Evolutionary conservation across 1,139 yeast species (phyloP), one percentile per base, ranked within the genome.

Genomic region (Saccharomyces hybrid): DNA sequence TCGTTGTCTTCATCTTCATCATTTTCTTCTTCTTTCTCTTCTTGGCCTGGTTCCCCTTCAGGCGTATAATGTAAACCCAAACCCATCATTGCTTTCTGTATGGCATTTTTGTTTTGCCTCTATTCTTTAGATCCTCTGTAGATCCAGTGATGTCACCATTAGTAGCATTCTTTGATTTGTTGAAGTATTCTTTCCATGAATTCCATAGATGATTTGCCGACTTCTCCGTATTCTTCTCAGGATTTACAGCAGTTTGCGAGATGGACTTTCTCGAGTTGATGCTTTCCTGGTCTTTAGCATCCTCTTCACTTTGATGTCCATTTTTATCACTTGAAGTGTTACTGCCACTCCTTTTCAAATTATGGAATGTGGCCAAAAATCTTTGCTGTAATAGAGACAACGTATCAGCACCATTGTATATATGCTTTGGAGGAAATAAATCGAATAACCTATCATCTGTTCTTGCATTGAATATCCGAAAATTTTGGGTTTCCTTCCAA

Each of bases 391-490:
- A 60, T 26, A 59, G 57, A 31, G 69, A 61, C n/a, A 71, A 54
- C 2, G 72, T 61, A 56, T 71, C 73, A 2, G 59, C 56, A 9
- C 69, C 72, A 52, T 66, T 69, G 48, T 64, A 67, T 4, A 82
- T 68, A 69, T 91, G 97, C 56, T 78, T 77, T 0, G 97, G 97
- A 58, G 84, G 88, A 55, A 89, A 83, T 59, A 93, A 82, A 65
- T 90, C 95, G 73, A 91, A 91, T 34, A 93, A 76, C 64, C 91
- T 91, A 65, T 88, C 95, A 67, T 91, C 98, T 1, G 97, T 88
- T 60, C 76, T 77, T 28, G 73, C 64, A 64, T 86, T 78, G 80
- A 95, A 93, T 6, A 89, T 78, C 50, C 78, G 72, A 71, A 75
- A 91, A 66, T 88, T 89, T 56, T 79, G 77, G 0, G 96, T 83